phyloP scores from a whole-genome alignment of 1,284 basidiomycete species.

The Puccinia triticina region DNA sequence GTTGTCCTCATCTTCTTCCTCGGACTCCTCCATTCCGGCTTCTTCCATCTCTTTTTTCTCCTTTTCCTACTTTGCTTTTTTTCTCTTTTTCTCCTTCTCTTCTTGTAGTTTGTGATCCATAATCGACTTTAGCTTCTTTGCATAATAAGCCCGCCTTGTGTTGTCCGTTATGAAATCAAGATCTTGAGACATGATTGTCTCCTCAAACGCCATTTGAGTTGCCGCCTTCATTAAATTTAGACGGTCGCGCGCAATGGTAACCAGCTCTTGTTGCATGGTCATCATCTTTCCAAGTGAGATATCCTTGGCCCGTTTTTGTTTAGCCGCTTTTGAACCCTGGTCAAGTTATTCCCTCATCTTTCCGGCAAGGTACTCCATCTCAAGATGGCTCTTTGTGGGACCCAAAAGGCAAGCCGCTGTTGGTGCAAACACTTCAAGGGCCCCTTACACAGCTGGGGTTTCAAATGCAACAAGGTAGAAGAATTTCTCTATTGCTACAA shows the following conservation, averaged over 20 bases:
- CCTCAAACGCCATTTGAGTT: not conserved
- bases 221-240: not conserved
- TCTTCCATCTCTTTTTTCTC: too few relatives aligned
- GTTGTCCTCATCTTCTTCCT: too few relatives aligned
- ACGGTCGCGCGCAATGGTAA: not conserved
- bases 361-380: not conserved
- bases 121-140: not conserved
- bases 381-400: slow-evolving; percentile 13
- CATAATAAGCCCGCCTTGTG: not conserved
- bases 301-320: not conserved
- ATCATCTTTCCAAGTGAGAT: not conserved
- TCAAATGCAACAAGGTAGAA: not conserved
- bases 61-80: too few relatives aligned
- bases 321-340: not conserved
- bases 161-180: not conserved
- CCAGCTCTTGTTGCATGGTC: not conserved
- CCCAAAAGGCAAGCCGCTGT: slow-evolving; percentile 5
- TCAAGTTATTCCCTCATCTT: not conserved
- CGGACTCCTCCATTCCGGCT: too few relatives aligned
- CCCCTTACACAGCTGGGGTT: not conserved
- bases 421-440: slow-evolving; percentile 19
- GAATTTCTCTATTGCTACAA: not conserved
- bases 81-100: too few relatives aligned
- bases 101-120: not conserved
- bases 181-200: not conserved